Evolutionary conservation across 78 protist genomes (phyloP).

Genomic region (Cavenderia fasciculata): DNA sequence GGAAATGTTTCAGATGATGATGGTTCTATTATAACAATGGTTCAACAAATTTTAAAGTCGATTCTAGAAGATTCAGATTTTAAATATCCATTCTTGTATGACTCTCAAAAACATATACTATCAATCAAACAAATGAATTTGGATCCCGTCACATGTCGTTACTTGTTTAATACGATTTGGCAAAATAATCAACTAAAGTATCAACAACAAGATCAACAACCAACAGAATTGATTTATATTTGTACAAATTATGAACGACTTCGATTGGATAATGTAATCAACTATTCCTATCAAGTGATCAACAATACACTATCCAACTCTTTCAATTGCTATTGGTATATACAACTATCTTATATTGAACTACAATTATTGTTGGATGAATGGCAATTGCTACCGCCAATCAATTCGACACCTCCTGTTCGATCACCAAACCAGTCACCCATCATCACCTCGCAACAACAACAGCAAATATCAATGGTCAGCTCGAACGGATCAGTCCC

Average conservation of each 20-base stretch:
- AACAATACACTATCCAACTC: constrained; percentile 54
- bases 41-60: constrained; percentile 9
- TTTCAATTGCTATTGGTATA: constrained; percentile 69
- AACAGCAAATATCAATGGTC: neutral
- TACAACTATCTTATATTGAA: constrained; percentile 44
- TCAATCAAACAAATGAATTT: constrained; percentile 17
- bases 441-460: neutral
- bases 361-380: constrained; percentile 47
- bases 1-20: neutral
- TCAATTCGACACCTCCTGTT: neutral
- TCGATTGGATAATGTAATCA: constrained; percentile 33
- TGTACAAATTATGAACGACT: constrained; percentile 38
- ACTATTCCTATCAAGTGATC: constrained; percentile 53
- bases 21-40: neutral
- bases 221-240: neutral
- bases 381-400: constrained; percentile 57
- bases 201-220: neutral
- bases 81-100: constrained; percentile 27
- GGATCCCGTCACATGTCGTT: constrained; percentile 29
- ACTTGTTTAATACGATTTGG: constrained; percentile 52
- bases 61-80: constrained; percentile 50
- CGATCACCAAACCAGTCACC: constrained; percentile 44
- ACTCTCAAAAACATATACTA: constrained; percentile 15
- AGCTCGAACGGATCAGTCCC: no score
- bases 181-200: neutral